A percentile compares a stretch with the other conserved stretches of the same genome.
Conservation (phyloP, 345 rosid species). For the Aethionema arabicum region DNA sequence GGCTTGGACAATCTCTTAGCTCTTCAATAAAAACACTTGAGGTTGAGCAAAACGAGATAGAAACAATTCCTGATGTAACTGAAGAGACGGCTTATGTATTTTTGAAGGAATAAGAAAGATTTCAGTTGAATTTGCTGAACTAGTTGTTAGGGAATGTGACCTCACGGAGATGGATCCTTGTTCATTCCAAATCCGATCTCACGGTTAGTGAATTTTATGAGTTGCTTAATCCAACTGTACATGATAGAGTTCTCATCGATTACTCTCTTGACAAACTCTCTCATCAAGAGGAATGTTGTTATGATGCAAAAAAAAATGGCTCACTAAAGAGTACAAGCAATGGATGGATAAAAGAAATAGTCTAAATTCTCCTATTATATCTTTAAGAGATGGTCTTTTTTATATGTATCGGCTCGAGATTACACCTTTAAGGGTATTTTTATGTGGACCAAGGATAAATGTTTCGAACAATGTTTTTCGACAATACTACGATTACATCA, state of each 20-base stretch:
- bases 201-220: constrained; percentile 34
- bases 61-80: no score
- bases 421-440: constrained; percentile 51
- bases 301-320: constrained; percentile 49
- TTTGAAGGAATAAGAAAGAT: no score
- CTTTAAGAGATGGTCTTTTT: constrained; percentile 44
- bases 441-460: constrained; percentile 53
- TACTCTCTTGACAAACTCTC: constrained; percentile 43
- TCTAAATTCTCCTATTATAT: constrained; percentile 33
- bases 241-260: constrained; percentile 34
- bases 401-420: constrained; percentile 45
- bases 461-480: constrained; percentile 54
- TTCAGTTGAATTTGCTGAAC: no score
- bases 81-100: no score
- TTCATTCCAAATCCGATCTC: no score
- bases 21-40: no score
- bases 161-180: no score
- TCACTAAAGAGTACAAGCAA: constrained; percentile 27
- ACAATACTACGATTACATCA: constrained; percentile 36
- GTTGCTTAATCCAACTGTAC: constrained; percentile 32
- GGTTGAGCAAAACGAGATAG: no score
- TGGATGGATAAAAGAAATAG: background rate
- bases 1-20: no score
- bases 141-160: no score
- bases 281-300: constrained; percentile 42